Conservation (phyloP, 441 rosid species). For the Raphanus hybrid region DNA sequence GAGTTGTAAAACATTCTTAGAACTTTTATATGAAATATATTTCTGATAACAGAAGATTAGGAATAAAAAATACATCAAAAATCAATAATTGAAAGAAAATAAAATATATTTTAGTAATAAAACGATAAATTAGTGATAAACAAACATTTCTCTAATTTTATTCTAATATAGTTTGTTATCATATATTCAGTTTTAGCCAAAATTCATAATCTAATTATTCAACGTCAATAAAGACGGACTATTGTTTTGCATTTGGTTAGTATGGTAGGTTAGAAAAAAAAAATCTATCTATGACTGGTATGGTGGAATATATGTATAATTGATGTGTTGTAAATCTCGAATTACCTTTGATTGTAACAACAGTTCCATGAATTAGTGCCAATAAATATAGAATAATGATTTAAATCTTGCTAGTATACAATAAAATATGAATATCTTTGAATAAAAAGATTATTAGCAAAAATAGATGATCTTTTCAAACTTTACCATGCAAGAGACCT, state of each 20-base stretch:
- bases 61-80: no score
- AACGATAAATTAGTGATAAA: neutral
- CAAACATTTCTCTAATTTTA: neutral
- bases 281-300: neutral
- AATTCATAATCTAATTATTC: neutral
- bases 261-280: neutral
- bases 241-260: neutral
- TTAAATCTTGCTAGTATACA: neutral
- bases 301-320: slow-evolving; percentile 3
- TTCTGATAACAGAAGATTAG: no score
- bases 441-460: neutral
- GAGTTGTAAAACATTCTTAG: no score
- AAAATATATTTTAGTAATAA: neutral
- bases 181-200: neutral
- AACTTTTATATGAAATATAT: no score
- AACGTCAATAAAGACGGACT: neutral
- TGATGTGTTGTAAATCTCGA: neutral
- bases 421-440: neutral
- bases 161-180: neutral
- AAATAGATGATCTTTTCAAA: neutral
- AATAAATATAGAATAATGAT: neutral
- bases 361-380: neutral
- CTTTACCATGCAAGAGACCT: neutral
- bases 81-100: neutral
- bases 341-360: neutral